Conservation (phyloP, 129 eudicot genomes). For the Apium graveolens region DNA sequence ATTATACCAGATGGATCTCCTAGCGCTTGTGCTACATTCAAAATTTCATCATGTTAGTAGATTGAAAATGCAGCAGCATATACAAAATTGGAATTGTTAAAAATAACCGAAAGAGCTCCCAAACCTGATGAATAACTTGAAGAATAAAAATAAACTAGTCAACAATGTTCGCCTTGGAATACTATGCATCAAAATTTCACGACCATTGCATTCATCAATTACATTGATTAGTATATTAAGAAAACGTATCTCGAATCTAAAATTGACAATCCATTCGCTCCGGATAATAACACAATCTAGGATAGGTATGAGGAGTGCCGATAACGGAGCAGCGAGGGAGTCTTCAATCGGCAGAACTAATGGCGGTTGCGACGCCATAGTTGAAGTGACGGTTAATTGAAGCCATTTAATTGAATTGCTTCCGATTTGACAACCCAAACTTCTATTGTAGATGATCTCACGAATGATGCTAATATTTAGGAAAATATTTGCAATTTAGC, state of each 20-base stretch:
- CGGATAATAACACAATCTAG: background rate
- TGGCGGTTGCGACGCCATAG: constrained; percentile 16
- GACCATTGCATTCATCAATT: constrained; percentile 28
- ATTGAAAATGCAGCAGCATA: background rate
- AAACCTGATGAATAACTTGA: constrained; percentile 84
- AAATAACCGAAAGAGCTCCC: constrained; percentile 16
- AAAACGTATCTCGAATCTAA: background rate
- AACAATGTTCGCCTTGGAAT: constrained; percentile 49
- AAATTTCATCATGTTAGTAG: background rate
- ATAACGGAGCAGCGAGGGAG: constrained; percentile 45
- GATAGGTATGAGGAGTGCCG: constrained; percentile 60
- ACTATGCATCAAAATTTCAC: constrained; percentile 28
- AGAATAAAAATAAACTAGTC: constrained; percentile 41
- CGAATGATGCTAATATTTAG: too few species aligned
- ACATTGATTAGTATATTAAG: background rate
- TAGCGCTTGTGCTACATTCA: constrained; percentile 62
- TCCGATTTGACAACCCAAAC: too few species aligned
- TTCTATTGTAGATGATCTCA: too few species aligned
- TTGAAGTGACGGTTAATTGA: constrained; percentile 46
- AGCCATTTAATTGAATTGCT: constrained; percentile 65
- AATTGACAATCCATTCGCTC: background rate
- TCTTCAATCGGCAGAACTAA: constrained; percentile 40
- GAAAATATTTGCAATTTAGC: too few species aligned
- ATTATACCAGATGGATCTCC: constrained; percentile 90
- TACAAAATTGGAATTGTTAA: background rate